Evolutionary conservation across 2,329 filamentous ascomycete species (phyloP), one percentile per base, ranked within the genome.

Genomic region (Xylariaceae sp.): DNA sequence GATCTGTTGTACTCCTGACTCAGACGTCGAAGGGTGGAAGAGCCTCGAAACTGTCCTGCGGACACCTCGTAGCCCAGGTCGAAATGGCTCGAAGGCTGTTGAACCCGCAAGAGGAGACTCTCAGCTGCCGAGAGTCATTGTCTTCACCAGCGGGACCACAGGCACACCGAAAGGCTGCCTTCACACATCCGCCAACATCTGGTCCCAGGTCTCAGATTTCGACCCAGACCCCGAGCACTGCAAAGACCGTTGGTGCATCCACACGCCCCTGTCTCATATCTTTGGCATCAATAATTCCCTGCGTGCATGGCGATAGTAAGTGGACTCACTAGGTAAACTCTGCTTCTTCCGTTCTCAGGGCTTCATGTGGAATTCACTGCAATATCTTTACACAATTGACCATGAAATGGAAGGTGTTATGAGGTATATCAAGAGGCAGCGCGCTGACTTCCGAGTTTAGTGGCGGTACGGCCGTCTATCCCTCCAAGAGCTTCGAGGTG

Each of bases 221-320:
- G 29, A 31, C 17, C 29, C 29, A 4, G 29, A 31, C 15, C 29
- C 29, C 11, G 6, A 5, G 15, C 29, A 31, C 18, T 31, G 29
- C 29, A 31, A 31, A 8, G 29, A 31, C 19, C 17, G 29, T 8
- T 31, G 29, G 29, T 31, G 29, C 19, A 18, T 31, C 9, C 29
- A 31, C 13, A 31, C 29, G 5, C 19, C 29, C 9, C 5, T 31
- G n/a, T 31, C 29, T 5, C 29, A 31, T 23, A 14, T 31, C 5
- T 31, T 31, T 16, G 29, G 29, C 9, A 31, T 31, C 15, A 31
- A 31, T n/a, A 31, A 31, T 18, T 19, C 29, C 8, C 10, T 15
- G 5, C 29, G 29, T 12, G 29, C 29, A 4, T 31, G 29, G 29
- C 19, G 29, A 22, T 31, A 5, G 24, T 26, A 26, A 26, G 24